Evolutionary conservation across 2,329 filamentous ascomycete genomes (phyloP), one percentile per base, ranked within the genome.

Genomic region (Neurospora sp.): DNA sequence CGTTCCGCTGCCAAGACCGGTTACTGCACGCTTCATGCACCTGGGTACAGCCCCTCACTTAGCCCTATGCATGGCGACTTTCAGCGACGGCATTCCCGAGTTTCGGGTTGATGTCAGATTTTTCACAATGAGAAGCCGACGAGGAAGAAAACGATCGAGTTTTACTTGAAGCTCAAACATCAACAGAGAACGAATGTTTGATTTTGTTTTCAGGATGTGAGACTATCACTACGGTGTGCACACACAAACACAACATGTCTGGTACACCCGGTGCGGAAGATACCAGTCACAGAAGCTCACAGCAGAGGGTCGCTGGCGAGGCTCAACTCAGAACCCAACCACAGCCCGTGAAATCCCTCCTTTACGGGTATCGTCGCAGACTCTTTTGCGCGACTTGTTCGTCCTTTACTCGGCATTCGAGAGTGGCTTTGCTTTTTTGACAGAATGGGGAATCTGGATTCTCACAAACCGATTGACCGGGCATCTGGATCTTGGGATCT

Each of bases 21-120:
- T 62, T 62, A 62, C 52, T 62, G 52, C 52, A 62, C 28, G 28
- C 52, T 62, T 33, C 52, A 62, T 62, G 52, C 28, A 62, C 12
- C 52, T 62, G 28, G 38, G n/a, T 40, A 36, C 33, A 69, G 41
- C 68, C 68, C 68, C 68, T 69, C 62, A 66, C 68, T 69, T 69
- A 69, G 68, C 68, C 68, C 68, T 69, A 69, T 65, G 68, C 57
- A 36, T 66, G 57, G 37, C 62, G n/a, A 37, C 62, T 66, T 66
- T 28, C 67, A 46, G 43, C 40, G 41, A 38, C 67, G 41, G 67
- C 52, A 62, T 62, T 62, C 52, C 52, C 52, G 52, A 33, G 52
- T 62, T 62, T 62, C 12, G 52, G 52, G 52, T 62, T 62, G 19
- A 62, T 33, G 5, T 46, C n/a, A 46, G 1, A 28, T 57, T 57